A percentile compares a stretch with the other conserved stretches of the same genome.
These are phyloP conservation scores for Xylariaceae sp. DNA, from an alignment of 2,329 filamentous ascomycete genomes.

Conservation along the genomic window DNA sequence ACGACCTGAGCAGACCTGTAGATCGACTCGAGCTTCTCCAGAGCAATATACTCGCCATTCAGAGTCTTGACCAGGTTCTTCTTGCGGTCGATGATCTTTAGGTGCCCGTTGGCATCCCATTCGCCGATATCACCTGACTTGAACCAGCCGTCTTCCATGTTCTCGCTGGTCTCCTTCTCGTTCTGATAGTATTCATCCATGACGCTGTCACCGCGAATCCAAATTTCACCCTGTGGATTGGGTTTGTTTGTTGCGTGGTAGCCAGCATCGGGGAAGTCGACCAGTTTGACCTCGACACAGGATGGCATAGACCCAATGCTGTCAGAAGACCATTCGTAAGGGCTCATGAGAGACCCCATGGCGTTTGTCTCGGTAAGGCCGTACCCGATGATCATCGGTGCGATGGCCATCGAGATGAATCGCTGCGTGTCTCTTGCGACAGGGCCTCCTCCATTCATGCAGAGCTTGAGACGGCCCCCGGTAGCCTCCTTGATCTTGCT, in stretches of 20 bases:
- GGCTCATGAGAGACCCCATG: slow-evolving; percentile 69
- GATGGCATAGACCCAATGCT: slow-evolving; percentile 68
- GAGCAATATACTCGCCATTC: slow-evolving; percentile 74
- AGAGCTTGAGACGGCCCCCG: slow-evolving; percentile 70
- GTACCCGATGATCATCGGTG: slow-evolving; percentile 84
- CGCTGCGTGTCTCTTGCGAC: slow-evolving; percentile 77
- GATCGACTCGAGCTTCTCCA: slow-evolving; percentile 60
- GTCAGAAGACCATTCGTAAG: slow-evolving; percentile 67
- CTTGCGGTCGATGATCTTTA: slow-evolving; percentile 77
- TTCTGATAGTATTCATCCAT: slow-evolving; percentile 70
- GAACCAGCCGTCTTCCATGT: slow-evolving; percentile 77
- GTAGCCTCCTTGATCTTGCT: slow-evolving; percentile 89
- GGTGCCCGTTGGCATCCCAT: slow-evolving; percentile 63
- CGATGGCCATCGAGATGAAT: slow-evolving; percentile 83
- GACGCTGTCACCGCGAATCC: slow-evolving; percentile 71
- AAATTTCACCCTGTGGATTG: slow-evolving; percentile 75
- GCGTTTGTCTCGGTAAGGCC: slow-evolving; percentile 79
- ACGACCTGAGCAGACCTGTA: slow-evolving; percentile 45
- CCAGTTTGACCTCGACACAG: slow-evolving; percentile 73
- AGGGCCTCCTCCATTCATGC: slow-evolving; percentile 80
- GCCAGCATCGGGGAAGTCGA: slow-evolving; percentile 77
- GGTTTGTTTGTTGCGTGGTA: slow-evolving; percentile 72
- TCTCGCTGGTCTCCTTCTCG: slow-evolving; percentile 64
- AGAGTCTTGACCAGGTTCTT: slow-evolving; percentile 83
- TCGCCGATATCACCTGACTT: slow-evolving; percentile 82